Conservation (phyloP, 106 monocot genomes). For the Dioscorea zingiberensis region DNA sequence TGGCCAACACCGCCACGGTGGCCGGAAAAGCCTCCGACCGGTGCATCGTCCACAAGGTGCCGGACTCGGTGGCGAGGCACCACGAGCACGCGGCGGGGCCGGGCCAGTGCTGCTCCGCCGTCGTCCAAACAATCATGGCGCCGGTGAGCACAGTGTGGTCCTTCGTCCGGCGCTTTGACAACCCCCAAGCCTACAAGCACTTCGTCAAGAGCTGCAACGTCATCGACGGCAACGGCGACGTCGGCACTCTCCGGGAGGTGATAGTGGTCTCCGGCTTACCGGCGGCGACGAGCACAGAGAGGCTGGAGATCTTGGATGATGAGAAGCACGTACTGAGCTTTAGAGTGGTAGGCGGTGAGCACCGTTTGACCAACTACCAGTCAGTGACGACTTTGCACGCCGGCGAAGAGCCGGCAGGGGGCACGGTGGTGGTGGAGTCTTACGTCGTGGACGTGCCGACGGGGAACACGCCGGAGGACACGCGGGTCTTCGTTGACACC, state of each 20-base stretch:
- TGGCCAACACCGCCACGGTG: not conserved
- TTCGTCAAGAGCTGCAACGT: constrained; percentile 68
- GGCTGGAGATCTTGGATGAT: constrained; percentile 68
- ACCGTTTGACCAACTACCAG: constrained; percentile 48
- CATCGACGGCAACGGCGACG: constrained; percentile 26
- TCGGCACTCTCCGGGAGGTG: constrained; percentile 59
- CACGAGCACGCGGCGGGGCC: constrained; percentile 27
- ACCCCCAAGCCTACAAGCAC: constrained; percentile 58
- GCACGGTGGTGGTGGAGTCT: constrained; percentile 48
- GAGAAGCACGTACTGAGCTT: constrained; percentile 62
- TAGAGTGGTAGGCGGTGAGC: constrained; percentile 63
- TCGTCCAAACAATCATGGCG: constrained; percentile 36
- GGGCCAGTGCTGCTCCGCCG: constrained; percentile 41
- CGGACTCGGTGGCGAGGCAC: constrained; percentile 13
- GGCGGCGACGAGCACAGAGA: constrained; percentile 45
- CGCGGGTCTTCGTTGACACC: constrained; percentile 50
- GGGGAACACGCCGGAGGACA: constrained; percentile 58
- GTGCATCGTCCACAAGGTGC: constrained; percentile 6
- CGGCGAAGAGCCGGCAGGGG: not conserved
- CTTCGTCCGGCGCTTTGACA: constrained; percentile 58
- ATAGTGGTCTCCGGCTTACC: constrained; percentile 53
- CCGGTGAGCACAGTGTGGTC: constrained; percentile 57
- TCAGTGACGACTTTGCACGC: constrained; percentile 63
- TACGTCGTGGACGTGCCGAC: constrained; percentile 64
- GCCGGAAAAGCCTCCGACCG: not conserved